Evolutionary conservation across 805 yeast species (phyloP), one percentile per base, ranked within the genome.

Genomic region (Myxozyma lipomycoides): DNA sequence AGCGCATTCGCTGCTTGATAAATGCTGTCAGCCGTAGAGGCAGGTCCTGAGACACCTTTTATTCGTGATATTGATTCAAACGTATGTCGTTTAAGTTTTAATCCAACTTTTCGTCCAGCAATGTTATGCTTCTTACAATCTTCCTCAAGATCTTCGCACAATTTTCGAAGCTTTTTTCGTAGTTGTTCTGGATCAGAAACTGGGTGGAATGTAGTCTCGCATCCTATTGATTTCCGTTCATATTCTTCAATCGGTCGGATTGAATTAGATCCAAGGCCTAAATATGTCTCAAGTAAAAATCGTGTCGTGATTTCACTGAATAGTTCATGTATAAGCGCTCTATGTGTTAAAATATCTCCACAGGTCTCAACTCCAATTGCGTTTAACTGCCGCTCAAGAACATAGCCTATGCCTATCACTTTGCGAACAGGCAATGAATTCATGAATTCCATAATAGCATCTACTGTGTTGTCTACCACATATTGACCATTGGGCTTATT

Each of bases 401-500:
- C 64, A 22, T 63, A 48, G 17, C 64, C 64, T 1, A 61, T 48
- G 4, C 64, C 64, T 25, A 48, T 45, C 12, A 61, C 51, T 39
- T 60, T 61, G 21, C 64, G 54, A n/a, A 57, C 55, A 10, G 58
- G 52, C 21, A 60, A 37, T 4, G 22, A 26, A 5, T 30, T 28
- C 58, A 60, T 58, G 32, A 61, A 61, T 10, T 46, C 61, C 54
- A 49, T 43, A 19, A 53, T 55, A 9, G 36, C 55, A 7, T 55
- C 55, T 2, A 49, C 28, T 9, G 49, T 45, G 30, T 28, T 46
- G 1, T 43, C 43, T 18, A 61, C 45, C 4, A 34, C 32, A 48
- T 15, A 61, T 34, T 61, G 64, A 1, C 63, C 63, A 28, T 61
- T 61, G 18, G 64, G 64, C 44, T 61, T 61, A 39, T 59, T 55